Evolutionary conservation across 257 asterid genomes (phyloP), one percentile per base, ranked within the genome.

Genomic region (Fraxinus excelsior): DNA sequence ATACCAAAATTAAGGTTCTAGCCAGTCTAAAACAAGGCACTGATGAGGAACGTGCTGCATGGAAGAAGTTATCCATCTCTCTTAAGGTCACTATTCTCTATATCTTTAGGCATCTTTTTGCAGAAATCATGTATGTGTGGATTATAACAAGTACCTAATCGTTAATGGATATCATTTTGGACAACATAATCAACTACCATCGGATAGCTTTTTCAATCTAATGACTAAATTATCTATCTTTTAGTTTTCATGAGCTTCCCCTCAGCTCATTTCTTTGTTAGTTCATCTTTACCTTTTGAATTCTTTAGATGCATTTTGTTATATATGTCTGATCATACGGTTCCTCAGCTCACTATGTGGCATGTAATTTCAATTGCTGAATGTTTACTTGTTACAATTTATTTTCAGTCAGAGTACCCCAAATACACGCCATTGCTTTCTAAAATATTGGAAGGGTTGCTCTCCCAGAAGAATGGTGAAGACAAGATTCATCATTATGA

Each of bases 371-470:
- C 37, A 49, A 28, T 23, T 64, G 78, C 78, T 69, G 25, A 74
- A 74, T 67, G 73, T 58, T 32, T 71, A 66, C 29, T 35, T 74
- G 37, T 70, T n/a, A 73, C 73, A 64, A 76, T 74, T 76, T 83
- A 65, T 85, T 84, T 82, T 86, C 96, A 95, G 99, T 79, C 90
- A 10, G 97, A 95, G 82, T 93, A 91, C 87, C 97, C 97, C 19
- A 89, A 90, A 44, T 91, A 93, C 84, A 89, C 99, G 60, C 91
- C 97, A 37, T 83, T 95, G 91, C 97, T 95, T 86, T 90, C 96
- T 71, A 95, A 95, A 85, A 85, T 93, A 83, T 80, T 95, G 91
- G 98, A 95, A 78, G 93, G 89, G 69, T 78, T 90, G 83, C 85
- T 89, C 74, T 87, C 93, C 76, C 85, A 79, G 87, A 88, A 82